Percentiles rank a stretch among this genome's conserved stretches.
Conservation (phyloP, 1,139 yeast genomes). For the Saccharomycopsis hybrid region DNA sequence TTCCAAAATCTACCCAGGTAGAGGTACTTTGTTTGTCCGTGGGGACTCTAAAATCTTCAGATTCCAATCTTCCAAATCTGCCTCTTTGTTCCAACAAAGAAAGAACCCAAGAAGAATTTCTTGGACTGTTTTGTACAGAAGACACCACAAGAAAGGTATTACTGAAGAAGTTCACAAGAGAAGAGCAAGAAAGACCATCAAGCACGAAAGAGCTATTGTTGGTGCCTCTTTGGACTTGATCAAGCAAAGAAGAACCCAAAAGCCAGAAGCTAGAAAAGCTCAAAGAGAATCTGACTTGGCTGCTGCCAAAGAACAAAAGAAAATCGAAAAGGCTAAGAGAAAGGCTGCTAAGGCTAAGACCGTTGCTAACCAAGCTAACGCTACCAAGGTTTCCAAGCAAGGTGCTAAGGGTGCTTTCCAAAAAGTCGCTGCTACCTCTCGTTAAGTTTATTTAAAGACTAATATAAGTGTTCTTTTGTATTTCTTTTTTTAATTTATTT, state of each 20-base stretch:
- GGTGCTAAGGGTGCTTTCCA: conserved; percentile 93
- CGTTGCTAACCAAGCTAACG: conserved; percentile 56
- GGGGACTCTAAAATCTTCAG: conserved; percentile 99
- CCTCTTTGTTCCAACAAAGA: conserved; percentile 98
- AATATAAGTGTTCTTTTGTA: conserved; percentile 1
- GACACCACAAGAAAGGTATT: conserved; percentile 99
- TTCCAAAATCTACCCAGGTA: conserved; percentile 99
- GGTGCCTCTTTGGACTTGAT: conserved; percentile 99
- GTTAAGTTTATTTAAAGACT: conserved; percentile 42
- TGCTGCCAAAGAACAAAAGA: conserved; percentile 93
- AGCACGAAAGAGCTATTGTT: conserved; percentile 98
- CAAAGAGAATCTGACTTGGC: conserved; percentile 88
- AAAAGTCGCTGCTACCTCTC: conserved; percentile 94
- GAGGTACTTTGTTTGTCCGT: conserved; percentile 99
- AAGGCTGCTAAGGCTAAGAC: conserved; percentile 88
- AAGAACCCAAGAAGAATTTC: conserved; percentile 99
- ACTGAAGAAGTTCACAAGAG: conserved; percentile 97
- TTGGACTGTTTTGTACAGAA: conserved; percentile 99
- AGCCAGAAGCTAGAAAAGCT: conserved; percentile 98
- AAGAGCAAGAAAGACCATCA: conserved; percentile 96
- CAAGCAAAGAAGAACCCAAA: conserved; percentile 93
- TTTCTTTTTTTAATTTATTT: neutral
- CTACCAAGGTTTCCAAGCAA: conserved; percentile 69
- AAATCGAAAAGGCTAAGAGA: conserved; percentile 89
- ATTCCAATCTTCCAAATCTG: conserved; percentile 97